A percentile compares a stretch with the other conserved stretches of the same genome.
Evolutionary conservation across 2,329 filamentous ascomycete species (phyloP).

Genomic region (Ceratocystis smalleyi): DNA sequence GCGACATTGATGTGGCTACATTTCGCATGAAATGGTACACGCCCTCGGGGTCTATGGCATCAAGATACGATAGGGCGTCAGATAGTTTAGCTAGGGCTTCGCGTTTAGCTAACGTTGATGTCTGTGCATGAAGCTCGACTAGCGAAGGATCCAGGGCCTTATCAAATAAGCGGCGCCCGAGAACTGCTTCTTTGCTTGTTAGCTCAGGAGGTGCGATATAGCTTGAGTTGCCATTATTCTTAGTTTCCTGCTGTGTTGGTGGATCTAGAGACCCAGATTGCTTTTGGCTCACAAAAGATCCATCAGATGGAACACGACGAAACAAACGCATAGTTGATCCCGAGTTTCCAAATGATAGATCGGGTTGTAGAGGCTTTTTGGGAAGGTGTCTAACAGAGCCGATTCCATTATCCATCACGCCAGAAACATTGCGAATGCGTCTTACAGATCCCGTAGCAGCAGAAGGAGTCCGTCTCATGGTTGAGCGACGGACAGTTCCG

Average conservation of each 20-base stretch:
- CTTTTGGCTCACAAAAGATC: constrained; percentile 26
- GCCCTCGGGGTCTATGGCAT: constrained; percentile 79
- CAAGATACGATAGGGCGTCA: constrained; percentile 70
- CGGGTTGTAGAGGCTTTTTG: constrained; percentile 53
- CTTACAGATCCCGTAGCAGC: constrained; percentile 13
- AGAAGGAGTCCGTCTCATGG: constrained; percentile 22
- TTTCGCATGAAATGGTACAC: constrained; percentile 70
- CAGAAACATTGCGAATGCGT: constrained; percentile 13
- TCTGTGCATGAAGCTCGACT: constrained; percentile 76
- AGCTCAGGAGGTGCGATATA: constrained; percentile 35
- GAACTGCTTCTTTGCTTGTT: constrained; percentile 61
- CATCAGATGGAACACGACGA: constrained; percentile 64
- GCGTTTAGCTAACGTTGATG: constrained; percentile 47
- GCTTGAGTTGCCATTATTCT: constrained; percentile 24
- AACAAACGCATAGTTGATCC: constrained; percentile 87
- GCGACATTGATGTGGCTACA: constrained; percentile 57
- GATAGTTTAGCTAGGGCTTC: constrained; percentile 71
- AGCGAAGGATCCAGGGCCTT: constrained; percentile 71
- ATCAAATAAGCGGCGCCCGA: constrained; percentile 67
- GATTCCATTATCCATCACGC: constrained; percentile 4
- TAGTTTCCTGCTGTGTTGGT: not conserved
- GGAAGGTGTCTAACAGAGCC: constrained; percentile 15
- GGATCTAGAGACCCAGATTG: constrained; percentile 28
- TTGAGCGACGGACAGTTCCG: constrained; percentile 45
- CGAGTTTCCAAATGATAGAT: constrained; percentile 86